Evolutionary conservation across 164 flowering plant species (phyloP).

Genomic region (Paratinospora sagittata): DNA sequence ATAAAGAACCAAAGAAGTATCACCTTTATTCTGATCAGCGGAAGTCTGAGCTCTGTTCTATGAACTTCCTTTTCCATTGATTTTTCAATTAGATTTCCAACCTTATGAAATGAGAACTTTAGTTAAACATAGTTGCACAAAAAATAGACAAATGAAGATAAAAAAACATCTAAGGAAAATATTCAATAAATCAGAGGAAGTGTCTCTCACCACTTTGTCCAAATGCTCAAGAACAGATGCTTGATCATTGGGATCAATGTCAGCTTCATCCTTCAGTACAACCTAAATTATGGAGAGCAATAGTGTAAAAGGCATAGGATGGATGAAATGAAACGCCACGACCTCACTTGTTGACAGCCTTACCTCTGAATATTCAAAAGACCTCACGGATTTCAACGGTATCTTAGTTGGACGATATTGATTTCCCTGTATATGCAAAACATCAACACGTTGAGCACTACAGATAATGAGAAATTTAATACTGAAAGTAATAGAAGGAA

Average conservation of each 20-base stretch:
- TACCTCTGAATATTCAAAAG: constrained; percentile 94
- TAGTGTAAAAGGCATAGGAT: constrained; percentile 1
- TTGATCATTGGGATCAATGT: constrained; percentile 87
- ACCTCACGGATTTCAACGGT: constrained; percentile 82
- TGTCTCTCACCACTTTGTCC: constrained; percentile 66
- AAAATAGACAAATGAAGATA: constrained; percentile 4
- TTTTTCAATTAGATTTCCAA: constrained; percentile 68
- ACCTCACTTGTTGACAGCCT: neutral
- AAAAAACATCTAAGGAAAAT: neutral
- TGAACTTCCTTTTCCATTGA: constrained; percentile 33
- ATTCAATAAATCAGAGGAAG: neutral
- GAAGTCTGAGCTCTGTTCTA: constrained; percentile 66
- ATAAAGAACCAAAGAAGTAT: constrained; percentile 3
- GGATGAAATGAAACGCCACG: constrained; percentile 3
- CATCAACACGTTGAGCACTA: constrained; percentile 3
- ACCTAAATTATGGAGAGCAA: constrained; percentile 42
- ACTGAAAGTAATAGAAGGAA: neutral
- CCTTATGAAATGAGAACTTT: constrained; percentile 38
- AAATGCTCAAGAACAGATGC: constrained; percentile 83
- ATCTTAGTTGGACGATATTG: constrained; percentile 98
- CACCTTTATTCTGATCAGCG: constrained; percentile 85
- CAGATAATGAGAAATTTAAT: neutral
- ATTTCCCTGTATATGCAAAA: constrained; percentile 53
- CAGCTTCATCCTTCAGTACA: constrained; percentile 76
- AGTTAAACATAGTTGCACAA: neutral